phyloP scores from a whole-genome alignment of 495 filamentous ascomycete species.

The Sphaerosporella brunnea region DNA sequence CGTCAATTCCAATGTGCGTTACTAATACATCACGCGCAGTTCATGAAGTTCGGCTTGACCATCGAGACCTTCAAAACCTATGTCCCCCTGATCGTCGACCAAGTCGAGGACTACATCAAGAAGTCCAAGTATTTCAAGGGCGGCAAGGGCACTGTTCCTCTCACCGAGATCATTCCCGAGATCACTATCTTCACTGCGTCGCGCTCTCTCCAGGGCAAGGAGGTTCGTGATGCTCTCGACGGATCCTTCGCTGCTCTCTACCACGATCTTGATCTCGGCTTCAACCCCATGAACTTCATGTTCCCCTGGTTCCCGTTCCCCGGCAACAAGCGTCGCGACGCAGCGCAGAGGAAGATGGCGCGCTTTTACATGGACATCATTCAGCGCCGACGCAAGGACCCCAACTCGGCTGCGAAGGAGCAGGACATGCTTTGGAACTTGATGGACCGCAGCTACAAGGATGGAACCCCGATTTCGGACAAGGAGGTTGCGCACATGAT shows the following conservation, averaged over 20 bases:
- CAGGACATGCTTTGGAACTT: slow-evolving; percentile 70
- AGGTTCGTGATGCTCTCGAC: slow-evolving; percentile 58
- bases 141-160: slow-evolving; percentile 43
- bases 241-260: slow-evolving; percentile 55
- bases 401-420: slow-evolving; percentile 29
- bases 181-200: slow-evolving; percentile 75
- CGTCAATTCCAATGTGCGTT: not conserved
- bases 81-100: slow-evolving; percentile 59
- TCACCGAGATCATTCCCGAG: slow-evolving; percentile 55
- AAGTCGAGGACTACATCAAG: slow-evolving; percentile 54
- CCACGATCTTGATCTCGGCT: slow-evolving; percentile 73
- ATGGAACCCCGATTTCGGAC: slow-evolving; percentile 51
- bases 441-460: slow-evolving; percentile 62
- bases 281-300: slow-evolving; percentile 69
- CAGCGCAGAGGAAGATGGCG: slow-evolving; percentile 55
- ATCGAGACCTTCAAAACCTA: slow-evolving; percentile 58
- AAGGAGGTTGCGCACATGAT: slow-evolving; percentile 78
- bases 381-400: slow-evolving; percentile 39
- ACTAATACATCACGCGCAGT: slow-evolving; percentile 31
- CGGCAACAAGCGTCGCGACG: slow-evolving; percentile 60
- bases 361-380: slow-evolving; percentile 66
- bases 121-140: slow-evolving; percentile 48
- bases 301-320: slow-evolving; percentile 75
- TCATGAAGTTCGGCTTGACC: slow-evolving; percentile 73
- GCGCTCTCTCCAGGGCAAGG: slow-evolving; percentile 61